Conservation (phyloP, 2,329 filamentous ascomycete species). For the Immersiporthe knoxdaviesiana region DNA sequence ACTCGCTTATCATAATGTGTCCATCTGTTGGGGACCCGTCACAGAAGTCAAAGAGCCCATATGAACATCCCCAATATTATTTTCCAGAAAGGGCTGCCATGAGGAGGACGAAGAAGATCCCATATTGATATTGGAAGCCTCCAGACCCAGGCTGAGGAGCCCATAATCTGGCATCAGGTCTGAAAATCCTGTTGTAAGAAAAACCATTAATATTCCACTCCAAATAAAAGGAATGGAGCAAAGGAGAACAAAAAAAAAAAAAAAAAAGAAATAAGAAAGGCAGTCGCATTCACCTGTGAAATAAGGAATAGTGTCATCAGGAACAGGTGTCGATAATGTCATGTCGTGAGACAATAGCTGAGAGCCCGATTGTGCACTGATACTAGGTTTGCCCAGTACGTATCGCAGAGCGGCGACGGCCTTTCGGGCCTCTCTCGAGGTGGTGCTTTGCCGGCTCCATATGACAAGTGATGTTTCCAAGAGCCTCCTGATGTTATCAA, state of each 20-base stretch:
- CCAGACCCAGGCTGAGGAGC: background rate
- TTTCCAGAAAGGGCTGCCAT: background rate
- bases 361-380: background rate
- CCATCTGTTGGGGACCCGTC: background rate
- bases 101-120: background rate
- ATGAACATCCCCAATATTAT: background rate
- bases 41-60: background rate
- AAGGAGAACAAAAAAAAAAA: background rate
- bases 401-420: slow-evolving; percentile 20
- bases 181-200: background rate
- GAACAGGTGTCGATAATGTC: background rate
- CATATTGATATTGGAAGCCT: background rate
- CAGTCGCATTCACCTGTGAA: background rate
- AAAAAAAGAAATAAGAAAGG: background rate
- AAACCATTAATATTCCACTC: background rate
- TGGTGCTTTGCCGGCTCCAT: slow-evolving; percentile 26
- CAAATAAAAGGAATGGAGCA: too few relatives aligned
- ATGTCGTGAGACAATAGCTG: background rate
- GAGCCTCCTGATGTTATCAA: slow-evolving; percentile 13
- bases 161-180: slow-evolving; percentile 10
- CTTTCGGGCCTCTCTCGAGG: slow-evolving; percentile 27
- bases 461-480: slow-evolving; percentile 23
- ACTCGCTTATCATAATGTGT: background rate
- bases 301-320: background rate
- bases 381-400: slow-evolving; percentile 4